Evolutionary conservation across 2,329 filamentous ascomycete species (phyloP), one percentile per base, ranked within the genome.

Genomic region (Thermomyces lanuginosus): DNA sequence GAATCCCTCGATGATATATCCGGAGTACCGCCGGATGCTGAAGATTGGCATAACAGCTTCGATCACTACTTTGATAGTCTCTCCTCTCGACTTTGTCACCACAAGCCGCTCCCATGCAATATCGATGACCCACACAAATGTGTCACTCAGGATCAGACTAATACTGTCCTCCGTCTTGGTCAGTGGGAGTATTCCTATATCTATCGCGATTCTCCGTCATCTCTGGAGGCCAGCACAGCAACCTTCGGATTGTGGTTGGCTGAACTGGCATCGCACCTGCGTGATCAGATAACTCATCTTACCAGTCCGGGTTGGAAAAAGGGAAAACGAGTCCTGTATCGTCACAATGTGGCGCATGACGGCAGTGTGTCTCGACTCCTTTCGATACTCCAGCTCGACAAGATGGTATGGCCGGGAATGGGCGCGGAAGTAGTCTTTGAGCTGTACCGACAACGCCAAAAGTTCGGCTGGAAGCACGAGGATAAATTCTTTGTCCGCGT

Each of bases 41-140:
- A 45, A 0, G 73, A 61, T 3, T 89, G 80, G 58, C 78, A 86
- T 43, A 61, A 22, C 9, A 40, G 40, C 36, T 74, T 77, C 40
- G 81, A 89, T 44, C 80, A 83, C 49, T 89, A 89, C 55, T 89
- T 74, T 41, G 81, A 89, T 47, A 89, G 83, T 42, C 63, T 89
- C 1, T 82, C 77, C 0, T 74, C 79, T 0, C 65, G 79, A 0
- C 74, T 82, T 44, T 89, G 80, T 47, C 79, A 89, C 44, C 56
- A 51, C 10, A 79, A 76, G 41, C 67, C 76, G 0, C 56, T 84
- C 0, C 80, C 79, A 0, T 86, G 79, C 53, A 69, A 65, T 35
- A 48, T 64, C 5, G 50, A 61, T 10, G 36, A 40, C 24, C 54
- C 49, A 0, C 37, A 53, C 0, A 51, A 55, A 0, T 86, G 80